These are phyloP conservation scores for Daldinia loculata DNA, from an alignment of 495 filamentous ascomycete genomes.

Conservation along the genomic window DNA sequence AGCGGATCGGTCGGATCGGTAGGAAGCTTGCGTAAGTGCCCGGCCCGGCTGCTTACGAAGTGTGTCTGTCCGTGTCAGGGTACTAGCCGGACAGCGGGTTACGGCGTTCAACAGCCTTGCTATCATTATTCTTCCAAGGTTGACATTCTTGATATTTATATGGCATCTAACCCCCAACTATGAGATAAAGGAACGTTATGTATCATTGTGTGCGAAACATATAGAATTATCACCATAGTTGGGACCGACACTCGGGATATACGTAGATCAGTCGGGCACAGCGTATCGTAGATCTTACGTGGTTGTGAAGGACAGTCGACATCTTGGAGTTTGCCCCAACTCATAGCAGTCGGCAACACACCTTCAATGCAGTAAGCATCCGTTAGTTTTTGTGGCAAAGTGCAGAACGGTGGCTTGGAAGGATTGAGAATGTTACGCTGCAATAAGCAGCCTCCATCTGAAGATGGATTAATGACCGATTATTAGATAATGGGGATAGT, in stretches of 20 bases:
- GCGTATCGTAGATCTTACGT: slow-evolving; percentile 9
- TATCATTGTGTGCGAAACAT: not conserved
- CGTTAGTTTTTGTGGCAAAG: slow-evolving; percentile 24
- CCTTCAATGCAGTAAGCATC: slow-evolving; percentile 31
- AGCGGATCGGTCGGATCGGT: slow-evolving; percentile 37
- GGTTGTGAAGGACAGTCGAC: not conserved
- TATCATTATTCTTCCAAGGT: not conserved
- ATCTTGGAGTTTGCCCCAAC: not conserved
- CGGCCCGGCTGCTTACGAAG: slow-evolving; percentile 6
- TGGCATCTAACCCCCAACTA: not conserved
- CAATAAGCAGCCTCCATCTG: slow-evolving; percentile 17
- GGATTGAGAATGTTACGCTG: slow-evolving; percentile 36
- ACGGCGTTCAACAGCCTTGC: slow-evolving; percentile 8
- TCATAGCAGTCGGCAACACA: slow-evolving; percentile 15
- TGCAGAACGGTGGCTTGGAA: slow-evolving; percentile 28
- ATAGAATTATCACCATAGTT: slow-evolving; percentile 10
- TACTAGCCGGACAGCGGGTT: slow-evolving; percentile 6
- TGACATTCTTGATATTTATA: not conserved
- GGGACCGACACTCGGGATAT: slow-evolving; percentile 31
- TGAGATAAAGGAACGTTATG: not conserved
- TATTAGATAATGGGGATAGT: too few species aligned
- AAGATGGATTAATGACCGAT: slow-evolving; percentile 15
- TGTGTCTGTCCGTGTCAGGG: not conserved
- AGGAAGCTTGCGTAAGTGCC: slow-evolving; percentile 28
- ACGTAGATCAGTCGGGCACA: slow-evolving; percentile 27